Evolutionary conservation across 345 rosid species (phyloP), one percentile per base, ranked within the genome.

Genomic region (Sonneratia caseolaris): DNA sequence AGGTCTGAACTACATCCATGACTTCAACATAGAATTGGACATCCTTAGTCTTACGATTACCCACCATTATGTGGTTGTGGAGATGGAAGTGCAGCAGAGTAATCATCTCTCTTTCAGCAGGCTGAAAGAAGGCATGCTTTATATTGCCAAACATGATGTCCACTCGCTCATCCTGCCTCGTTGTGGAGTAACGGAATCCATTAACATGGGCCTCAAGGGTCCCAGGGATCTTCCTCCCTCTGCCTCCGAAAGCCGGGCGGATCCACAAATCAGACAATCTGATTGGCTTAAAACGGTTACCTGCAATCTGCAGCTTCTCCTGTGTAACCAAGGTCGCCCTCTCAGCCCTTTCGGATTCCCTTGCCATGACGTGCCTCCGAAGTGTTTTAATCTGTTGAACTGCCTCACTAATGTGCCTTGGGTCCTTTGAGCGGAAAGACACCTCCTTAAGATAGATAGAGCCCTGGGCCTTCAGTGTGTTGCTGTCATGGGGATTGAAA

Each of bases 41-140:
- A 79, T 95, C 99, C 79, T 92, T 95, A 43, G 99, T 89, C 81
- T 90, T 95, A 76, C 87, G 88, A 82, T 79, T 95, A 69, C 93
- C 99, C 42, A 95, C 96, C 99, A 95, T 92, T 42, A 92, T 92
- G 85, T 95, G 99, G 72, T 95, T 86, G 82, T 95, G 92, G 76
- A 92, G 78, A 79, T 95, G 93, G 70, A 90, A 92, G 77, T 95
- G 97, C 38, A 90, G 73, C 48, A 95, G 86, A 68, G 97, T 88
- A 68, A 89, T 87, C 97, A 92, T 90, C 81, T 90, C 97, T 78
- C 84, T 95, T 77, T 92, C 97, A 65, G 99, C 97, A 21, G 99
- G 96, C 83, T 90, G 99, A 75, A 95, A 92, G 71, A 95, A 87
- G 0, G 96, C 96, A 79, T 95, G 97, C 73, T 95, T 95, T 72